phyloP scores from a whole-genome alignment of 495 filamentous ascomycete species.

The Penicillium ochrochloron region DNA sequence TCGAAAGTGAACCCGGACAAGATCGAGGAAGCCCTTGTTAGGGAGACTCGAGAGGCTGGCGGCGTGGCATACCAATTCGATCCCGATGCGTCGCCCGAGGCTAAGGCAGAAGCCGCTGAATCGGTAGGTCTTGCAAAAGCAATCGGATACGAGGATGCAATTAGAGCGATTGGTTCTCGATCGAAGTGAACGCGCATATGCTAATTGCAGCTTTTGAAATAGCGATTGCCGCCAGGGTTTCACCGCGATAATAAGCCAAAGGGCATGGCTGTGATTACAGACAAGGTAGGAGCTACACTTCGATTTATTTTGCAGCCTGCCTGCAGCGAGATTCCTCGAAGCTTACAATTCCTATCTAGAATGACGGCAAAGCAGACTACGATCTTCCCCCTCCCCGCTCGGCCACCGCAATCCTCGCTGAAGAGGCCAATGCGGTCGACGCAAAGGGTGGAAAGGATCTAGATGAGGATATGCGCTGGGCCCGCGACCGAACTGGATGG shows the following conservation, averaged over 20 bases:
- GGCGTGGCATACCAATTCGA: constrained; percentile 82
- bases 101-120: constrained; percentile 79
- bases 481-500: constrained; percentile 82
- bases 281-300: constrained; percentile 55
- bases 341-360: constrained; percentile 38
- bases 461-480: constrained; percentile 65
- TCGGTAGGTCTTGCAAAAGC: constrained; percentile 60
- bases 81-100: constrained; percentile 79
- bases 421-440: constrained; percentile 50
- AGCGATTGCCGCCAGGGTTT: constrained; percentile 66
- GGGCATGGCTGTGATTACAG: constrained; percentile 72
- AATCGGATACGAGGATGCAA: neutral
- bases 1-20: constrained; percentile 69
- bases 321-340: neutral
- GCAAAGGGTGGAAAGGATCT: constrained; percentile 46
- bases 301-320: neutral
- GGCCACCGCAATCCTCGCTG: constrained; percentile 60
- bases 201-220: constrained; percentile 23
- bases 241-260: constrained; percentile 66
- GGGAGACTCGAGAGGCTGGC: constrained; percentile 77
- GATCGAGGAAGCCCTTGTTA: constrained; percentile 70
- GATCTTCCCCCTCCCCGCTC: constrained; percentile 78
- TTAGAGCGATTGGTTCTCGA: neutral
- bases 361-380: constrained; percentile 71
- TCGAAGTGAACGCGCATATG: neutral